Conservation (phyloP, 2,329 filamentous ascomycete species). For the Penicillium digitatum region DNA sequence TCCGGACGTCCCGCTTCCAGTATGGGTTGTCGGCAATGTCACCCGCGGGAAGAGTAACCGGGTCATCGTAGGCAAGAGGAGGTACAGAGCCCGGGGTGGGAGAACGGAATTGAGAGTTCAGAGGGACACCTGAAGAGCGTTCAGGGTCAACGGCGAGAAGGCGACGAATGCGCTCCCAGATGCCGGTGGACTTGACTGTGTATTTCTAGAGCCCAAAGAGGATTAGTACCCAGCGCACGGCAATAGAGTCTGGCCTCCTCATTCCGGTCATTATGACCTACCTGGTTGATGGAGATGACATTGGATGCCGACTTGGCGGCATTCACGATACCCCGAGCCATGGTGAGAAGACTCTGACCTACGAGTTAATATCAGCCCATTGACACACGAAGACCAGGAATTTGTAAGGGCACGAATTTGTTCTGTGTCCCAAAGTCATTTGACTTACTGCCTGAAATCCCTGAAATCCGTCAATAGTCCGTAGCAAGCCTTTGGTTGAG, state of each 20-base stretch:
- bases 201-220: conserved; percentile 67
- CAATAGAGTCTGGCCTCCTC: background rate
- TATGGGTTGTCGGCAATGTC: conserved; percentile 91
- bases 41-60: conserved; percentile 75
- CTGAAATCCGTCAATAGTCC: conserved; percentile 12
- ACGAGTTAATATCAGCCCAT: conserved; percentile 11
- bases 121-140: conserved; percentile 84
- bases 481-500: conserved; percentile 8
- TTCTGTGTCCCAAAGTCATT: background rate
- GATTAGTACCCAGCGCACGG: background rate
- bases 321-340: conserved; percentile 38
- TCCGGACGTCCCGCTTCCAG: conserved; percentile 88
- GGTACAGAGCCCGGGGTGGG: conserved; percentile 72
- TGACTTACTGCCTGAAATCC: conserved; percentile 15
- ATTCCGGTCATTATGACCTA: conserved; percentile 14
- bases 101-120: conserved; percentile 89
- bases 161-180: conserved; percentile 81
- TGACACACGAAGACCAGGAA: background rate
- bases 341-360: conserved; percentile 30
- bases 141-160: conserved; percentile 76
- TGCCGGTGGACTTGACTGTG: conserved; percentile 80
- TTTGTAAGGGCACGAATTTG: background rate
- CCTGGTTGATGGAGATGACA: conserved; percentile 38
- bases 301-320: conserved; percentile 39
- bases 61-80: conserved; percentile 71